phyloP scores from a whole-genome alignment of 768 basidiomycete species.

The Leccinum disarticulatum region DNA sequence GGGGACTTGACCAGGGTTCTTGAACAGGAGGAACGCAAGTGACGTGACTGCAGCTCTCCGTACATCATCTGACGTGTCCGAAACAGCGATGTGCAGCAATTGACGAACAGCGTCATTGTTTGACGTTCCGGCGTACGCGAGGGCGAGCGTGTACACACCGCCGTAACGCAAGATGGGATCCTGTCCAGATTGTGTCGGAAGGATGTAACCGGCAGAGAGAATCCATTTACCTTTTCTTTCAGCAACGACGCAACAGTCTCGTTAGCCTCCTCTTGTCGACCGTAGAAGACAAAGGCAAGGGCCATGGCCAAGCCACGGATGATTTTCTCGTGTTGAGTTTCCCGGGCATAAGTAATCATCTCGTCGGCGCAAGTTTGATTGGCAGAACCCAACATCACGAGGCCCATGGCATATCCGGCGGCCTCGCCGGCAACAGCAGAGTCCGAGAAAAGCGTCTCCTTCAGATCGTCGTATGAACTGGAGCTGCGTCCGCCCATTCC shows the following conservation, averaged over 20 bases:
- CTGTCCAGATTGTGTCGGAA: conserved; percentile 40
- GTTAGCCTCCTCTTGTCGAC: conserved; percentile 90
- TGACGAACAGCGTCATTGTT: conserved; percentile 92
- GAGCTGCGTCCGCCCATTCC: conserved; percentile 90
- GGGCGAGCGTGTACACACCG: conserved; percentile 93
- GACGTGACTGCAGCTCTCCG: conserved; percentile 95
- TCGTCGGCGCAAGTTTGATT: conserved; percentile 78
- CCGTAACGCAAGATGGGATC: conserved; percentile 97
- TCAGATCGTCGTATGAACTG: conserved; percentile 90
- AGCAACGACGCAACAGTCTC: conserved; percentile 73
- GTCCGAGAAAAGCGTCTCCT: conserved; percentile 86
- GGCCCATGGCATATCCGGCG: conserved; percentile 95
- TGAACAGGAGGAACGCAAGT: conserved; percentile 94
- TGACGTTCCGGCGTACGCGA: conserved; percentile 95
- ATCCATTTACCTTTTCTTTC: conserved; percentile 72
- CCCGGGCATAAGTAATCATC: conserved; percentile 94
- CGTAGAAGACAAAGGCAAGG: conserved; percentile 89
- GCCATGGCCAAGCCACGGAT: conserved; percentile 95
- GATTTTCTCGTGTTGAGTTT: conserved; percentile 99
- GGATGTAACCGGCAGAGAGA: background rate
- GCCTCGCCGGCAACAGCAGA: conserved; percentile 96
- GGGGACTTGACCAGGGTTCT: conserved; percentile 94
- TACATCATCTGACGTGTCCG: conserved; percentile 97
- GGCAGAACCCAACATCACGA: conserved; percentile 96
- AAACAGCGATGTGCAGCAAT: conserved; percentile 94